These are phyloP conservation scores for Macrotyloma uniflorum DNA, from an alignment of 306 rosid genomes.

Conservation along the genomic window DNA sequence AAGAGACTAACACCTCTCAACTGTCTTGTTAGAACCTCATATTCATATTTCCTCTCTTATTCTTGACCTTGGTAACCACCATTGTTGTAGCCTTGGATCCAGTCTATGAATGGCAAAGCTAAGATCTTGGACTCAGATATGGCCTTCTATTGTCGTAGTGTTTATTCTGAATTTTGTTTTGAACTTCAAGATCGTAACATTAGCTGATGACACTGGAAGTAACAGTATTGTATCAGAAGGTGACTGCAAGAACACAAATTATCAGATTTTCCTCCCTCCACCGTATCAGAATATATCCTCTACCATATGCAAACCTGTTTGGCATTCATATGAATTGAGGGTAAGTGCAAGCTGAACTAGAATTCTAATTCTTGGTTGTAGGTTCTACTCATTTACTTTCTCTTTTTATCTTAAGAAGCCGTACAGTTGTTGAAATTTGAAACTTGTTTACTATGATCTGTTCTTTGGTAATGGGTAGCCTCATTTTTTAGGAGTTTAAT, in stretches of 20 bases:
- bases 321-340: conserved; percentile 88
- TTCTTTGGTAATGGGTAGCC: not conserved
- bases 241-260: conserved; percentile 62
- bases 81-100: conserved; percentile 22
- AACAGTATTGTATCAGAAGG: conserved; percentile 43
- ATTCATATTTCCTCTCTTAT: conserved; percentile 42
- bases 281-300: conserved; percentile 76
- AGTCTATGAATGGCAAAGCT: conserved; percentile 57
- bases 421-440: not conserved
- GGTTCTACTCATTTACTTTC: not conserved
- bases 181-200: conserved; percentile 35
- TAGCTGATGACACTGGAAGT: conserved; percentile 42
- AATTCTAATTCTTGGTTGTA: conserved; percentile 8
- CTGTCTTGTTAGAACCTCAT: conserved; percentile 45
- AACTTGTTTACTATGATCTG: conserved; percentile 20
- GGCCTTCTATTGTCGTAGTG: conserved; percentile 33
- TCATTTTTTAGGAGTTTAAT: not conserved
- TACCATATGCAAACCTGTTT: conserved; percentile 73
- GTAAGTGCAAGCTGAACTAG: conserved; percentile 49
- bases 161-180: conserved; percentile 43
- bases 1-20: conserved; percentile 75
- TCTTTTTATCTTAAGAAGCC: not conserved
- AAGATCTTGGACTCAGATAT: conserved; percentile 37
- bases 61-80: conserved; percentile 39
- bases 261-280: conserved; percentile 78